phyloP scores from a whole-genome alignment of 768 basidiomycete species.

The Omphalotus guepiniiformis region DNA sequence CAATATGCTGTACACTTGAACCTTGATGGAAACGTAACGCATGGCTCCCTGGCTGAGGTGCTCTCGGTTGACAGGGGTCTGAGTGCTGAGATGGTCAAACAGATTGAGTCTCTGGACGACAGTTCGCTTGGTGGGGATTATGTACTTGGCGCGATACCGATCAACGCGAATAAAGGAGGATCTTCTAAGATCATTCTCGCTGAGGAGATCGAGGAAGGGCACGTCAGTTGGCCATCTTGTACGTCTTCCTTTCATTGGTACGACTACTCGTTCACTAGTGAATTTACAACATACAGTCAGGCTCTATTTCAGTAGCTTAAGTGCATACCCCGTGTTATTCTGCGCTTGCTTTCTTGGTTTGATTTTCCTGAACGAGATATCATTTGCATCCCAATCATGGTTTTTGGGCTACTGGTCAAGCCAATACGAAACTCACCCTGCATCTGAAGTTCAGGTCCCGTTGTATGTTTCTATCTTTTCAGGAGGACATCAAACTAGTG shows the following conservation, averaged over 20 bases:
- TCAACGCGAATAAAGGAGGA: slow-evolving; percentile 5
- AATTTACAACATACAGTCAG: slow-evolving; percentile 12
- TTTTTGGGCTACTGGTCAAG: slow-evolving; percentile 23
- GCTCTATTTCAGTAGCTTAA: slow-evolving; percentile 20
- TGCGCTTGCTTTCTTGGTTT: slow-evolving; percentile 2
- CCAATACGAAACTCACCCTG: slow-evolving; percentile 6
- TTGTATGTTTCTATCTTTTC: neutral
- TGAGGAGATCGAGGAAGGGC: slow-evolving; percentile 43
- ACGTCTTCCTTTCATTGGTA: slow-evolving; percentile 8
- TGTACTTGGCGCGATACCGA: too few relatives aligned
- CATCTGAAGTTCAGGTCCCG: slow-evolving; percentile 9
- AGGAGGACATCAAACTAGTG: neutral
- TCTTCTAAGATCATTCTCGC: slow-evolving; percentile 31
- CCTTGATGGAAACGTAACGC: slow-evolving; percentile 34
- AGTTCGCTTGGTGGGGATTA: too few relatives aligned
- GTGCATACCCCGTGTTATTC: slow-evolving; percentile 18
- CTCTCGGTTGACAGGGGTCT: slow-evolving; percentile 15
- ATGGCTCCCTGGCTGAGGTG: slow-evolving; percentile 36
- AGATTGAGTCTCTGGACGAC: too few relatives aligned
- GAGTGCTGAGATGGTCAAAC: neutral
- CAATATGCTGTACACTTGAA: slow-evolving; percentile 40
- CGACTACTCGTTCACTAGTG: neutral
- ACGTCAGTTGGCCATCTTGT: slow-evolving; percentile 35
- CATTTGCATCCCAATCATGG: slow-evolving; percentile 16
- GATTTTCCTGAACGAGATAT: neutral